phyloP scores from a whole-genome alignment of 257 asterid genomes.

The Solanum okadae region DNA sequence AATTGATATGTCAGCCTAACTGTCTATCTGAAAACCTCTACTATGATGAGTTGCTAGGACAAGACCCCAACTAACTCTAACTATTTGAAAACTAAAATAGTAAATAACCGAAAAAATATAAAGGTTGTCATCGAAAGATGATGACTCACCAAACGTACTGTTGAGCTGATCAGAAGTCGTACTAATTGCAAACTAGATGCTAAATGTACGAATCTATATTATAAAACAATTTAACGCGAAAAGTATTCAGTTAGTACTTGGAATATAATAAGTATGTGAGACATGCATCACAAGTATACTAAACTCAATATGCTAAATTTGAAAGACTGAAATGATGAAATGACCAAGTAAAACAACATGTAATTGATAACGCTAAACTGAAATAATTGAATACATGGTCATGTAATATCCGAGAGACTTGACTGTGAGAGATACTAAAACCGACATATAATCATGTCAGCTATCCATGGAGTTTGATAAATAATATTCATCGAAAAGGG shows the following conservation, averaged over 20 bases:
- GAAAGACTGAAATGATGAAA: not conserved
- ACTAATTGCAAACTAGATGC: not conserved
- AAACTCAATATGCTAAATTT: not conserved
- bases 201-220: not conserved
- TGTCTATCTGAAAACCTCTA: too few relatives aligned
- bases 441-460: not conserved
- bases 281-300: not conserved
- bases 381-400: not conserved
- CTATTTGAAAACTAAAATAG: too few relatives aligned
- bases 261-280: not conserved
- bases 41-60: too few relatives aligned
- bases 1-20: too few relatives aligned
- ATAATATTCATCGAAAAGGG: not conserved
- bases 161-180: too few relatives aligned
- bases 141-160: too few relatives aligned
- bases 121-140: too few relatives aligned
- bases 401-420: not conserved
- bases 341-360: not conserved
- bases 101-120: too few relatives aligned
- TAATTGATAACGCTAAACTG: not conserved
- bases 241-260: not conserved
- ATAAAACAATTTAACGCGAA: too few relatives aligned
- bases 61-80: too few relatives aligned
- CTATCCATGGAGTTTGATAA: not conserved
- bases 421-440: not conserved